Conservation (phyloP, 495 filamentous ascomycete species). For the Tuber magnatum region DNA sequence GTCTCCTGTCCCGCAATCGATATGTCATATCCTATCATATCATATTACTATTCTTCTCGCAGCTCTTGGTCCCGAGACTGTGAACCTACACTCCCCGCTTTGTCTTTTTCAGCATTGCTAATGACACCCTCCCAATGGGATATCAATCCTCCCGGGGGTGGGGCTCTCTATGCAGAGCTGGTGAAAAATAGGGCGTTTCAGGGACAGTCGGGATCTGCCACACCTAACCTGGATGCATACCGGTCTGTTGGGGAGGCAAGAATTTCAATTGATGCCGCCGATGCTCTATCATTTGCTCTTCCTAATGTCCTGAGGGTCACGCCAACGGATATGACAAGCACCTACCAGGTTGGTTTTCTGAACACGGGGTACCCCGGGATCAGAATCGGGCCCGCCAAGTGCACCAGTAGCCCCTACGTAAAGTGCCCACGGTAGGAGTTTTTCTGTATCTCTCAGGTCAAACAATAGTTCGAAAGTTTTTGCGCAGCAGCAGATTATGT, state of each 20-base stretch:
- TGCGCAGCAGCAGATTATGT: conserved; percentile 41
- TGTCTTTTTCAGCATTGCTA: neutral
- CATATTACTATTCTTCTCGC: neutral
- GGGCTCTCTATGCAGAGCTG: conserved; percentile 53
- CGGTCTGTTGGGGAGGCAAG: conserved; percentile 44
- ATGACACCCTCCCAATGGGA: conserved; percentile 42
- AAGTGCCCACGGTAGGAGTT: conserved; percentile 18
- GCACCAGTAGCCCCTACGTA: conserved; percentile 45
- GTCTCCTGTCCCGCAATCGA: neutral
- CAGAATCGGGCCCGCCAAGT: conserved; percentile 41
- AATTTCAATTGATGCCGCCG: conserved; percentile 43
- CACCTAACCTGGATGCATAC: conserved; percentile 44
- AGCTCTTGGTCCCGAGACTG: neutral
- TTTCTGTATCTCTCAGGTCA: conserved; percentile 35
- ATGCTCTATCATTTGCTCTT: conserved; percentile 45
- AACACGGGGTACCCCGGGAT: conserved; percentile 47
- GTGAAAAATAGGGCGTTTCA: conserved; percentile 55
- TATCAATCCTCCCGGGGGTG: conserved; percentile 53
- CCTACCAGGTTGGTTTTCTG: conserved; percentile 44
- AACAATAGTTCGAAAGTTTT: conserved; percentile 40
- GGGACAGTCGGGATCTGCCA: conserved; percentile 38
- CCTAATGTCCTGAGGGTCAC: conserved; percentile 48
- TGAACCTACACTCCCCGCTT: neutral
- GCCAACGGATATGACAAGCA: conserved; percentile 33
- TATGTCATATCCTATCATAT: conserved; percentile 2